A percentile compares a stretch with the other conserved stretches of the same genome.
phyloP scores from a whole-genome alignment of 306 rosid species.

The Rubus parviflorus region DNA sequence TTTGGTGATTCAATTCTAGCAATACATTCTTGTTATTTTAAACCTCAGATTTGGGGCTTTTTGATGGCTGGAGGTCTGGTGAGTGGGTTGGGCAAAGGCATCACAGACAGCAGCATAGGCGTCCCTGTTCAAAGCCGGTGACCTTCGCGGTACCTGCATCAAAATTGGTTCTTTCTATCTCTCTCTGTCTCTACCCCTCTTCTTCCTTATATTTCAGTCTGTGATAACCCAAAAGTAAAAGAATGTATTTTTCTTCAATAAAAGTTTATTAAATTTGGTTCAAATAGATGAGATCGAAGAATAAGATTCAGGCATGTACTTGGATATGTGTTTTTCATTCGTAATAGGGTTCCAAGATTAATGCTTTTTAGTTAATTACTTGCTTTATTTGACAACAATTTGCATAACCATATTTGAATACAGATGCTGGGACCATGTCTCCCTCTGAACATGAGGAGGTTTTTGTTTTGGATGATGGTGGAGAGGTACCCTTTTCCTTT shows the following conservation, averaged over 20 bases:
- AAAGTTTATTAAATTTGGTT: not conserved
- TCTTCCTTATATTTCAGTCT: no score
- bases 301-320: no score
- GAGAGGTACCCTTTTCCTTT: slow-evolving; percentile 61
- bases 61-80: slow-evolving; percentile 89
- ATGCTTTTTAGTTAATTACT: no score
- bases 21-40: no score
- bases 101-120: slow-evolving; percentile 94
- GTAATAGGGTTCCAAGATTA: no score
- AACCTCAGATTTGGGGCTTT: not conserved
- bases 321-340: no score
- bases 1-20: no score
- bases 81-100: slow-evolving; percentile 97
- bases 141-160: slow-evolving; percentile 94
- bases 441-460: slow-evolving; percentile 99
- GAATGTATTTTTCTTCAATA: no score
- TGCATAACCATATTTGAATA: slow-evolving; percentile 93
- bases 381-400: not conserved
- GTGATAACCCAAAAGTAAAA: no score
- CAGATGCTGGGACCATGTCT: slow-evolving; percentile 99
- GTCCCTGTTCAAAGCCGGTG: slow-evolving; percentile 81
- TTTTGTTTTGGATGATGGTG: slow-evolving; percentile 98
- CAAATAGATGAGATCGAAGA: no score
- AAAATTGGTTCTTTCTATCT: slow-evolving; percentile 70
- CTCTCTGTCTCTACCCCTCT: not conserved